Evolutionary conservation across 192 early-diverging fungal genomes (phyloP), one percentile per base, ranked within the genome.

Genomic region (Coemansia sp.): DNA sequence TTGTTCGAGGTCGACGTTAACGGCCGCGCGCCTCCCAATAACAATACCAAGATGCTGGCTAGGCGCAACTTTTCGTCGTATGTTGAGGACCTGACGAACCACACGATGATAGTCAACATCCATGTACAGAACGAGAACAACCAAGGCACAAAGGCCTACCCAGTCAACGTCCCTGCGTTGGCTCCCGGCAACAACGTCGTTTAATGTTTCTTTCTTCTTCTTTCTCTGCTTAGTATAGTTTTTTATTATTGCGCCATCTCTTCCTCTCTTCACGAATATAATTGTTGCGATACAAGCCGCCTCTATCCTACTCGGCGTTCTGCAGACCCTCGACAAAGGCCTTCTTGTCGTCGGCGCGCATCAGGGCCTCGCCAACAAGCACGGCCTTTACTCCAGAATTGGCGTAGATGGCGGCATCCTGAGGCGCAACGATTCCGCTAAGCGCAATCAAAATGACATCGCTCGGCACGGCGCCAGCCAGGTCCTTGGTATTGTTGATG

Each of bases 321-420:
- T 75, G 70, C 29, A 99, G 82, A 27, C 87, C 85, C 39, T 81
- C 62, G 32, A 99, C 88, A 82, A 98, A 96, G 0, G 75, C 82
- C 1, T 76, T 68, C 83, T 92, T 90, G 68, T 96, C 89, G 35
- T 79, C 63, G 14, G 91, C 84, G 27, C 89, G 85, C 96, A 99
- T 99, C 73, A 99, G 76, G 4, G 95, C 91, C 74, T 99, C 96
- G 12, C 98, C 98, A 1, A 99, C 94, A 39, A 99, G 81, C 9
- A 98, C 89, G 11, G 85, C 96, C 24, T 76, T 63, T 15, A 95
- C 93, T 19, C 93, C 93, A 59, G 90, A 89, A 27, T 84, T 85
- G 10, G 90, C 66, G 66, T 97, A 98, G 10, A 68, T 82, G 60
- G 88, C 88, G 11, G 97, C 95, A 74, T 99, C 98, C 25, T 84